Percentiles rank a stretch among this genome's conserved stretches.
phyloP scores from a whole-genome alignment of 805 yeast genomes.

The Ogataea polymorpha region DNA sequence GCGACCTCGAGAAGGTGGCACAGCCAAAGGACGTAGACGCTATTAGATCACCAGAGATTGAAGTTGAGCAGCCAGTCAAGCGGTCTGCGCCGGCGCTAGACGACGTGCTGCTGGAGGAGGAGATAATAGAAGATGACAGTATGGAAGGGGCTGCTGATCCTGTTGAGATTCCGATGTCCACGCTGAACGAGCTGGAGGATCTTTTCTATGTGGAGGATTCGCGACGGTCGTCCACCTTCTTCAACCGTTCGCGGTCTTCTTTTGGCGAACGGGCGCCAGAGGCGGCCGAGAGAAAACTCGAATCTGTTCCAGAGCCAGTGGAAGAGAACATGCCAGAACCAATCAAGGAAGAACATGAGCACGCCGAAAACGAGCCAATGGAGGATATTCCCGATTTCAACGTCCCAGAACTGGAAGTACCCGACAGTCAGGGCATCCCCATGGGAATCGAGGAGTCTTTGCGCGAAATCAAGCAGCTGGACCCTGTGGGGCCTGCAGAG shows the following conservation, averaged over 20 bases:
- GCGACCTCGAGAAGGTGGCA: background rate
- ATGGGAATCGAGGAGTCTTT: constrained; percentile 2
- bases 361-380: background rate
- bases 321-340: background rate
- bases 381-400: background rate
- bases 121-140: constrained; percentile 26
- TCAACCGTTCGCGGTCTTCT: constrained; percentile 19
- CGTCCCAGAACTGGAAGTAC: background rate
- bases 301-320: background rate
- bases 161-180: constrained; percentile 41
- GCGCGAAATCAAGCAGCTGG: constrained; percentile 1
- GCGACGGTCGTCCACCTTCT: constrained; percentile 27
- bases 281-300: background rate
- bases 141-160: constrained; percentile 18
- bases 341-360: background rate
- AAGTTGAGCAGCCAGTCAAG: background rate
- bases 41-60: background rate
- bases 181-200: constrained; percentile 31
- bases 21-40: background rate
- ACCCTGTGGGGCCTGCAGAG: background rate
- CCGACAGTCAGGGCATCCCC: constrained; percentile 1
- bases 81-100: background rate
- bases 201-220: constrained; percentile 27
- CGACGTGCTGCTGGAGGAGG: background rate
- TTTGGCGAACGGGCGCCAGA: background rate